Evolutionary conservation across 768 basidiomycete species (phyloP), one percentile per base, ranked within the genome.

Genomic region (Suillus tomentosus): DNA sequence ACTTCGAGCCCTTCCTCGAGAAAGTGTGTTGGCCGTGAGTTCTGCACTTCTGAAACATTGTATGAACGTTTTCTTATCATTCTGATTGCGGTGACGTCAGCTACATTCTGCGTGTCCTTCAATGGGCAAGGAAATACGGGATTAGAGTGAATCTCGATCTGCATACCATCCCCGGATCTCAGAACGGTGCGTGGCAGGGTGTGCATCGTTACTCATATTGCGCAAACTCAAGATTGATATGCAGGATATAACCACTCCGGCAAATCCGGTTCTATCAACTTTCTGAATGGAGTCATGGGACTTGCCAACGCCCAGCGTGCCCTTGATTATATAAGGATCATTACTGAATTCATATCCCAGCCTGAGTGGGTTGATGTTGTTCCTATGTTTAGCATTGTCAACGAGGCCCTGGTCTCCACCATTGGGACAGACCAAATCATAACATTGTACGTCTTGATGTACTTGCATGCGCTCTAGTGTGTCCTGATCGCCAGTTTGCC

Each of bases 71-170:
- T 43, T 42, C 8, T 40, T 8, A 34, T 54, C 19, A 31, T 34
- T 27, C 54, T 67, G 31, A 58, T 19, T 31, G 1, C 10, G 57
- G 15, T 27, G 15, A 31, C 45, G 39, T 31, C 15, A 88, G 86
- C 66, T 94, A 95, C 77, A 86, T 92, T 75, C 77, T 93, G 22
- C 86, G 86, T 50, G 82, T 90, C 31, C 78, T 96, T 45, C 82
- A 80, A 3, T 97, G 95, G 95, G 88, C 87, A 15, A 82, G 94
- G 58, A 96, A 97, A 76, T 96, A 96, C 73, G 94, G 94, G 1
- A 68, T 96, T n/a, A 83, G 94, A 36, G 86, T 96, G 61, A 86
- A 86, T 70, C 78, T 96, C 14, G 95, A 96, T 77, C 76, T 94
- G 40, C 91, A 93, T 73, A 82, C 90, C 5, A 80, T 88, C 31